phyloP scores from a whole-genome alignment of 2,329 filamentous ascomycete genomes.

The Drechslera avenae region DNA sequence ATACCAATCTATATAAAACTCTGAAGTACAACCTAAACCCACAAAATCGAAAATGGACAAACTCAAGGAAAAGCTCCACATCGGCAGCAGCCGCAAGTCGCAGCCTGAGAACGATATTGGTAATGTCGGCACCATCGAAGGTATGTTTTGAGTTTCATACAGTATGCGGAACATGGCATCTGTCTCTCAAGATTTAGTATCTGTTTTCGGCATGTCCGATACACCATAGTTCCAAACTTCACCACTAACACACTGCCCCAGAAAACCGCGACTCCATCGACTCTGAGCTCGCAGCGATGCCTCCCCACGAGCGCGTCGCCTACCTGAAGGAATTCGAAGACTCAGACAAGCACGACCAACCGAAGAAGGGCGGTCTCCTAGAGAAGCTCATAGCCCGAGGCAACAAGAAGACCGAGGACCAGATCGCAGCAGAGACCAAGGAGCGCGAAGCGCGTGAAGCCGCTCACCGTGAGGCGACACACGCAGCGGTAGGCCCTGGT shows the following conservation, averaged over 20 bases:
- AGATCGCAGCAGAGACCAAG: constrained; percentile 33
- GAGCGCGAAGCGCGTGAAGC: constrained; percentile 25
- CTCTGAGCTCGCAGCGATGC: constrained; percentile 41
- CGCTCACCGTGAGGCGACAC: constrained; percentile 19
- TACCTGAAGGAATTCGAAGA: constrained; percentile 46
- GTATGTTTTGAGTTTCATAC: constrained; percentile 13
- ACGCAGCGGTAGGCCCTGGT: constrained; percentile 19
- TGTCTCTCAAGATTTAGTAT: neutral
- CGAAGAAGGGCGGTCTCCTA: constrained; percentile 42
- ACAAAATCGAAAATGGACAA: constrained; percentile 36
- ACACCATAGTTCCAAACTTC: neutral
- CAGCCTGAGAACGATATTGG: constrained; percentile 30
- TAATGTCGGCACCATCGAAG: constrained; percentile 27
- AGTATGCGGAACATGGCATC: neutral
- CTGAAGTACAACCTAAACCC: neutral
- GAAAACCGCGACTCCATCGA: constrained; percentile 42
- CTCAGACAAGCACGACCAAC: constrained; percentile 37
- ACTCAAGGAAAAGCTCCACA: constrained; percentile 46
- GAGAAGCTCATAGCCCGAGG: constrained; percentile 43
- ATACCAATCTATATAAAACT: neutral
- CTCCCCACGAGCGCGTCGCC: constrained; percentile 40
- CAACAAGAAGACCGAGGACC: constrained; percentile 45
- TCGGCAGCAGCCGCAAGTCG: constrained; percentile 40
- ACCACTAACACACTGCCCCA: constrained; percentile 9
- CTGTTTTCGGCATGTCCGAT: neutral